Conservation (phyloP, 169 alveolate genomes). For the Babesia gibsoni region DNA sequence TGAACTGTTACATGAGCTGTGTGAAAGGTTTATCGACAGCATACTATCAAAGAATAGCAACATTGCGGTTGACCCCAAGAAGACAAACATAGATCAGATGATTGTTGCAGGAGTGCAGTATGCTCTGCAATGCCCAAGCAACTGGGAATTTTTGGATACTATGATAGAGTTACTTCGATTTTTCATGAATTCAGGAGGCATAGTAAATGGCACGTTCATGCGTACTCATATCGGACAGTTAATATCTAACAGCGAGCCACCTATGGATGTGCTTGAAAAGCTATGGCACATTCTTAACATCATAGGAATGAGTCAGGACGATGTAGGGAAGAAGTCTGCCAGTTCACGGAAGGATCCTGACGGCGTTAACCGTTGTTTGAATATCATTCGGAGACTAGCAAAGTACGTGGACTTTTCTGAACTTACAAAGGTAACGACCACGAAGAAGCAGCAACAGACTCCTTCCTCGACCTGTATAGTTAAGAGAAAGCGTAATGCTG, state of each 20-base stretch:
- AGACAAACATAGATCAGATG: not conserved
- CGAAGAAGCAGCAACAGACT: not conserved
- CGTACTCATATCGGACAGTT: not conserved
- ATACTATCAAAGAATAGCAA: not conserved
- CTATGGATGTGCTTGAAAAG: not conserved
- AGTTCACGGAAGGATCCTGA: not conserved
- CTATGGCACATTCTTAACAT: not conserved
- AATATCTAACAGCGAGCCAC: not conserved
- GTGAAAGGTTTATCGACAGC: not conserved
- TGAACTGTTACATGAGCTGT: not conserved
- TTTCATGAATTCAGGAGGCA: not conserved
- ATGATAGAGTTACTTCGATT: not conserved
- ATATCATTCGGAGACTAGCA: not conserved
- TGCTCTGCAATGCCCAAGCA: constrained; percentile 11
- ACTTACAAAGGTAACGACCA: not conserved
- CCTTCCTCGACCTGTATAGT: constrained; percentile 3
- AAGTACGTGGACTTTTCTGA: not conserved
- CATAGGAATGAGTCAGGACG: not conserved
- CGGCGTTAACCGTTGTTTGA: constrained; percentile 5
- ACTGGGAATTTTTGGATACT: constrained; percentile 15
- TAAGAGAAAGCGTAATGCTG: not conserved
- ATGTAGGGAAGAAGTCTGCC: not conserved
- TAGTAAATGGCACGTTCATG: not conserved
- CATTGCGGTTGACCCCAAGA: not conserved
- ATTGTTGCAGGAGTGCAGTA: constrained; percentile 6